A percentile compares a stretch with the other conserved stretches of the same genome.
Evolutionary conservation across 495 filamentous ascomycete species (phyloP).

Genomic region (Achaetomiella virescens): DNA sequence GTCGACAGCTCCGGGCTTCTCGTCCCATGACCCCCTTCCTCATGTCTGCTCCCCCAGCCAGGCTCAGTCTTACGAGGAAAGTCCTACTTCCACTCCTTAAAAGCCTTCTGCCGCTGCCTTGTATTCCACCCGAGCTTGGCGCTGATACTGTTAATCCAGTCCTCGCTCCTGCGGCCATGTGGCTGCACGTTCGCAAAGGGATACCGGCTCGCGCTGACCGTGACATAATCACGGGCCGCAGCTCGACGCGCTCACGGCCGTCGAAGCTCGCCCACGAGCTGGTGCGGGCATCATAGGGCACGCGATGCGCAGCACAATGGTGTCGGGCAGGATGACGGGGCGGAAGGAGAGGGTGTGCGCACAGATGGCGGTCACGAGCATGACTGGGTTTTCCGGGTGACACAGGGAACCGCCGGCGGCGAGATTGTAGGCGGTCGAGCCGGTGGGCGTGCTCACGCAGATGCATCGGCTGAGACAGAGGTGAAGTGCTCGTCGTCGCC

Average conservation of each 20-base stretch:
- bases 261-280: conserved; percentile 96
- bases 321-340: conserved; percentile 91
- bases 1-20: too few relatives aligned
- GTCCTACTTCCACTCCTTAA: conserved; percentile 42
- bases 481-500: conserved; percentile 95
- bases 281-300: conserved; percentile 85
- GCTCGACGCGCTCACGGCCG: conserved; percentile 80
- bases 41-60: background rate
- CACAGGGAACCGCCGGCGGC: conserved; percentile 92
- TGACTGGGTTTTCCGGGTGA: conserved; percentile 95
- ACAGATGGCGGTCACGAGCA: conserved; percentile 91
- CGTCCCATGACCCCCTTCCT: background rate
- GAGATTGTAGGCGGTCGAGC: conserved; percentile 95
- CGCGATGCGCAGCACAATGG: conserved; percentile 82
- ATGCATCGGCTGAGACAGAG: conserved; percentile 77
- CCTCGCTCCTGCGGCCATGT: conserved; percentile 66
- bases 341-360: conserved; percentile 94
- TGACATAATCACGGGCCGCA: conserved; percentile 88
- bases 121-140: conserved; percentile 94
- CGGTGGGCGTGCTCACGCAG: conserved; percentile 86
- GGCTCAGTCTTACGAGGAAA: background rate
- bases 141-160: conserved; percentile 90
- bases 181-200: conserved; percentile 88
- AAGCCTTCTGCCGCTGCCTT: conserved; percentile 65
- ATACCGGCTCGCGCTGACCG: conserved; percentile 84